phyloP scores from a whole-genome alignment of 345 rosid species.

The Citrus sinensis region DNA sequence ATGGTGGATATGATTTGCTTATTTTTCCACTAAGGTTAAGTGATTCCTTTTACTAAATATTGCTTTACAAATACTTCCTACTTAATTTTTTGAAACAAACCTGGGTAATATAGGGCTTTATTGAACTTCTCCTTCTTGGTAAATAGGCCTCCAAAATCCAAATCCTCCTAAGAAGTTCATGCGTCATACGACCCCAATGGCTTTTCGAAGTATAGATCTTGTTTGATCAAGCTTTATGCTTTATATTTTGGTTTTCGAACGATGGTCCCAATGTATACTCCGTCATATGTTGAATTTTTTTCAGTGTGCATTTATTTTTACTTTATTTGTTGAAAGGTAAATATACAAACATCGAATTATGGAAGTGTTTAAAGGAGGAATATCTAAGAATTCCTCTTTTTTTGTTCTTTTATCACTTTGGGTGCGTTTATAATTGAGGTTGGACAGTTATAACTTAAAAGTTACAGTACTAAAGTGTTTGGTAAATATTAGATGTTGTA shows the following conservation, averaged over 20 bases:
- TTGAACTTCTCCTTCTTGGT: background rate
- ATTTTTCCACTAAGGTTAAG: slow-evolving; percentile 9
- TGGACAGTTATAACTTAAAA: fast-evolving
- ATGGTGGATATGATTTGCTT: background rate
- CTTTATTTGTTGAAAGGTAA: too few species aligned
- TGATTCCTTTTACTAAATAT: background rate
- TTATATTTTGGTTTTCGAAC: too few species aligned
- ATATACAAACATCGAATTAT: too few species aligned
- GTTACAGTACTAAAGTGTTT: too few species aligned
- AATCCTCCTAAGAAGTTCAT: background rate
- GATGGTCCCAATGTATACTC: too few species aligned
- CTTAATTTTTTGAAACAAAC: background rate
- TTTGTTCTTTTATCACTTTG: too few species aligned
- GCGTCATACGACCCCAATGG: background rate
- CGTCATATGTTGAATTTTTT: too few species aligned
- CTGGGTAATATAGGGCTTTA: background rate
- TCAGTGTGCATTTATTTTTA: too few species aligned
- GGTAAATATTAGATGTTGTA: too few species aligned
- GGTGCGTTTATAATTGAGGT: too few species aligned
- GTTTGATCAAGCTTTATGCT: background rate
- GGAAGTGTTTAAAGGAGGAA: too few species aligned
- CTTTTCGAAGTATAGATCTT: background rate
- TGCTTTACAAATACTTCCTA: background rate
- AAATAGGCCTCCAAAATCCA: background rate
- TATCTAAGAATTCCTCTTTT: too few species aligned